Evolutionary conservation across 1,139 yeast species (phyloP).

Genomic region (Lodderomyces beijingensis): DNA sequence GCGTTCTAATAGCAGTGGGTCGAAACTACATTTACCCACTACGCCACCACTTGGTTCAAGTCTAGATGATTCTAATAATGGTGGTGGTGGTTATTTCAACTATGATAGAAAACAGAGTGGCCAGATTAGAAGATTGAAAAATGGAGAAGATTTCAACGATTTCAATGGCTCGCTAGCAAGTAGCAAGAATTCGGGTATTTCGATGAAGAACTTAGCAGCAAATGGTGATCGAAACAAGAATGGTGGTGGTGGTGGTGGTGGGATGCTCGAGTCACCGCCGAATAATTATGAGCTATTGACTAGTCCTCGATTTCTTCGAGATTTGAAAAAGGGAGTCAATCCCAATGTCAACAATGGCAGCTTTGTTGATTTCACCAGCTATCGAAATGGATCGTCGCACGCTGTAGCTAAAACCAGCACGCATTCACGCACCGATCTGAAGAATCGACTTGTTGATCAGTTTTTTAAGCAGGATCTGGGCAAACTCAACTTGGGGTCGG

Average conservation of each 20-base stretch:
- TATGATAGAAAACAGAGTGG: slow-evolving; percentile 2
- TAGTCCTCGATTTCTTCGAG: slow-evolving; percentile 8
- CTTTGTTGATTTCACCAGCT: not conserved
- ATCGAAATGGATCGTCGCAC: too few relatives aligned
- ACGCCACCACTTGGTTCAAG: slow-evolving; percentile 3
- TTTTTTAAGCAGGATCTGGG: slow-evolving; percentile 26
- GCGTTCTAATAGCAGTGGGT: too few relatives aligned
- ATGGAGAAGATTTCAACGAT: too few relatives aligned
- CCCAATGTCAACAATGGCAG: not conserved
- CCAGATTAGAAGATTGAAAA: too few relatives aligned
- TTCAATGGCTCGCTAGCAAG: too few relatives aligned
- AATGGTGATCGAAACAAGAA: not conserved
- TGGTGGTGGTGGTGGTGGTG: slow-evolving; percentile 1
- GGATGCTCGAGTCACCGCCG: slow-evolving; percentile 1
- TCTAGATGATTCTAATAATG: slow-evolving; percentile 1
- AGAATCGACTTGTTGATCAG: slow-evolving; percentile 39
- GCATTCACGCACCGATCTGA: slow-evolving; percentile 12
- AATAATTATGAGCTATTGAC: slow-evolving; percentile 6
- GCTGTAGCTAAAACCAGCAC: slow-evolving; percentile 1
- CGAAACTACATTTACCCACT: too few relatives aligned
- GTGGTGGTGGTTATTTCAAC: too few relatives aligned
- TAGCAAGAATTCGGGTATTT: too few relatives aligned
- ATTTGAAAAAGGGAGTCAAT: slow-evolving; percentile 2
- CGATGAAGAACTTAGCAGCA: not conserved
- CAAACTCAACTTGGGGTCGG: too few relatives aligned